These are phyloP conservation scores for Chlorella vulgaris DNA, from an alignment of 139 green algal genomes.

Conservation along the genomic window DNA sequence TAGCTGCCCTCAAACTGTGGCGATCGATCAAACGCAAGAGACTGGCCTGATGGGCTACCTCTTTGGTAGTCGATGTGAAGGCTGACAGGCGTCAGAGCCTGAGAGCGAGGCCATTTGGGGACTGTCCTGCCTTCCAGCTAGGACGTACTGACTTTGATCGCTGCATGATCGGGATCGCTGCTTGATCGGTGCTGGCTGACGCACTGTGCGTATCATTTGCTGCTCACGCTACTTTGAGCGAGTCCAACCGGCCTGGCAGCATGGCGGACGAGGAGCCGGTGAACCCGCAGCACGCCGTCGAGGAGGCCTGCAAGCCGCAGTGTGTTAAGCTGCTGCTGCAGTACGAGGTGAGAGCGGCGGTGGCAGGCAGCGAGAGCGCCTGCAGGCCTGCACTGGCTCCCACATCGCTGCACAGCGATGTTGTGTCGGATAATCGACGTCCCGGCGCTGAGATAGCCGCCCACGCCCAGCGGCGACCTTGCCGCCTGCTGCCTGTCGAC, in stretches of 20 bases:
- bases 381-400: neutral
- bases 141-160: too few species aligned
- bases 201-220: neutral
- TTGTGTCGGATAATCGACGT: neutral
- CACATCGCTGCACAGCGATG: too few species aligned
- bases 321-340: conserved; percentile 47
- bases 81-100: too few species aligned
- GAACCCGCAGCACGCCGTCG: conserved; percentile 40
- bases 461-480: too few species aligned
- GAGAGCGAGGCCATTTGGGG: too few species aligned
- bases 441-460: too few species aligned
- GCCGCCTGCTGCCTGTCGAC: neutral
- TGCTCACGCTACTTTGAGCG: neutral
- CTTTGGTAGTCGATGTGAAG: too few species aligned
- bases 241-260: neutral
- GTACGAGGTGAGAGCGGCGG: conserved; percentile 37
- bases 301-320: conserved; percentile 53
- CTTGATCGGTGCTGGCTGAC: neutral
- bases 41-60: too few species aligned
- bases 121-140: too few species aligned
- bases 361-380: neutral
- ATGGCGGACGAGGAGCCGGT: conserved; percentile 51
- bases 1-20: neutral
- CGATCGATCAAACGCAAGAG: too few species aligned
- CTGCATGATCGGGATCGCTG: neutral